phyloP scores from a whole-genome alignment of 2,329 filamentous ascomycete genomes.

The Tolypocladium guangdongense region DNA sequence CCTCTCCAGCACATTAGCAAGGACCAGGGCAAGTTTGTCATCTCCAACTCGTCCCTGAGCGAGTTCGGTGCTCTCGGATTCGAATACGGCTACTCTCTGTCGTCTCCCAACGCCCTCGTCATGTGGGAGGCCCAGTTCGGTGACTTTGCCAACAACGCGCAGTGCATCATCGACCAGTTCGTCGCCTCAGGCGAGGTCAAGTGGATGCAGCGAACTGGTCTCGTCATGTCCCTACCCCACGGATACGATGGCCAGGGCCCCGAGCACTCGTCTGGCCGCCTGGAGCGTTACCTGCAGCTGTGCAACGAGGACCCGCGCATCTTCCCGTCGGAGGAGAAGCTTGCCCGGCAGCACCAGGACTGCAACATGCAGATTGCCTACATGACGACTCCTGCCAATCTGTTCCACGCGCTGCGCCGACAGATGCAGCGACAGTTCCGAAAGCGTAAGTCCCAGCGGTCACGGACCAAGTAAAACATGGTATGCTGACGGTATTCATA shows the following conservation, averaged over 20 bases:
- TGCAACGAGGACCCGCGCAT: constrained; percentile 94
- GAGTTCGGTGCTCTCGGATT: constrained; percentile 74
- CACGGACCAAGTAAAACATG: not conserved
- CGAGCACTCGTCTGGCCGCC: constrained; percentile 93
- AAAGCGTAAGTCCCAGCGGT: constrained; percentile 62
- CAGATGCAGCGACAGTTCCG: constrained; percentile 99
- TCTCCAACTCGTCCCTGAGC: constrained; percentile 84
- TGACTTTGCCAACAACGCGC: constrained; percentile 98
- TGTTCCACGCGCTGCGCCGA: constrained; percentile 92
- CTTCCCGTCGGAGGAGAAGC: constrained; percentile 79
- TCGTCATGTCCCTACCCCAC: constrained; percentile 93
- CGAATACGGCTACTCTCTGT: constrained; percentile 96
- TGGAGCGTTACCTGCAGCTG: constrained; percentile 94
- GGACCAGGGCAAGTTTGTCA: constrained; percentile 91
- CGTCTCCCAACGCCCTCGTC: constrained; percentile 90
- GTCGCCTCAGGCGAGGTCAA: constrained; percentile 95
- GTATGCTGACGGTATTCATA: constrained; percentile 19
- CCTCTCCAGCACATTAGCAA: constrained; percentile 81
- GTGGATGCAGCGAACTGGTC: constrained; percentile 95
- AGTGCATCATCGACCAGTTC: constrained; percentile 98
- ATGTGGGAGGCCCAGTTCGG: constrained; percentile 99
- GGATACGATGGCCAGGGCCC: constrained; percentile 97
- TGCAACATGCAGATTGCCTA: constrained; percentile 99
- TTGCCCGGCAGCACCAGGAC: constrained; percentile 96
- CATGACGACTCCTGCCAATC: constrained; percentile 90